Base-by-base conservation (phyloP, 306 rosid genomes). In the Vachellia collinsii region DNA sequence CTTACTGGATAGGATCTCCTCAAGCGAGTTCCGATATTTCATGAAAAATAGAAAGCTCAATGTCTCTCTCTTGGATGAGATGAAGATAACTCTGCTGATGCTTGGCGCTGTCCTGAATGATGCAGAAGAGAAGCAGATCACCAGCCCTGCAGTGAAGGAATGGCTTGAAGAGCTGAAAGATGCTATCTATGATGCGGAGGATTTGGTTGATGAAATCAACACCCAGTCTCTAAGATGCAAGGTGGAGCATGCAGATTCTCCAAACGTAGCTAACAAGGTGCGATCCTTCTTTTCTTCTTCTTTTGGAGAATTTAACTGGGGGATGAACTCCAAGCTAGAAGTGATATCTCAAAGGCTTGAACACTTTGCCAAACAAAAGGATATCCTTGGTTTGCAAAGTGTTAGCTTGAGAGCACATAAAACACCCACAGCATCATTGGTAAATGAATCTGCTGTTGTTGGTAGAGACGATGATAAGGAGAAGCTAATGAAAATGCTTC, bases 381-480 rank as follows among this genome's bases (percentile, higher is more conserved):
- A 79, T 64, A 86, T 79, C 13, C 74, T 88, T 19, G 86, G 89
- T 7, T 79, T 88, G 83, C 70, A 71, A 78, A 75, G 75, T 83
- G 74, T 20, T 67, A 14, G 47, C 72, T 37, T 20, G 12, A 79
- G 25, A 42, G 76, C 54, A 3, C 75, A 38, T 37, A 81, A 82
- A 62, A 58, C 70, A 39, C 47, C 68, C n/a, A 75, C 89, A 59
- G 73, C 83, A 50, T 88, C 89, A 8, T 54, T 88, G 81, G 83
- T 88, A 12, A 77, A 86, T 25, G 89, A 88, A 59, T 71, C 83
- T 37, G 48, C 72, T 77, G 81, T 86, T n/a, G 82, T 68, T 74
- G 90, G 84, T 59, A 86, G 87, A 63, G 59, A 65, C 19, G 58
- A 34, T 56, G 90, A 86, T 50, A 82, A 59, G 72, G 85, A 82